A percentile compares a stretch with the other conserved stretches of the same genome.
These are phyloP conservation scores for Aurinia saxatilis DNA, from an alignment of 345 rosid genomes.

Conservation along the genomic window DNA sequence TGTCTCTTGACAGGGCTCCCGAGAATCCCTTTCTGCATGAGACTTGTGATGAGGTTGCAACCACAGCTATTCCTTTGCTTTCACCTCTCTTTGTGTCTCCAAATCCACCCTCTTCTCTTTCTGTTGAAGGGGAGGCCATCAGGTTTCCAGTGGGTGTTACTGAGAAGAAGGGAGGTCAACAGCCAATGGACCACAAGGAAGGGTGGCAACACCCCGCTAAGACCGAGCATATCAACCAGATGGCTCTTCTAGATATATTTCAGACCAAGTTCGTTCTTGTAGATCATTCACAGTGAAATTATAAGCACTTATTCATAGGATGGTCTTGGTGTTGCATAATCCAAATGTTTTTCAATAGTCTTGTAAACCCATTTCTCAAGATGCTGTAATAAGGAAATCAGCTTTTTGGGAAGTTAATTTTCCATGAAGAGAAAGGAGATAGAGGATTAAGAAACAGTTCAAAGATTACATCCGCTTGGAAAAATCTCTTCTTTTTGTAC, in stretches of 20 bases:
- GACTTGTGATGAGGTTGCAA: neutral
- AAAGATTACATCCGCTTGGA: constrained; percentile 12
- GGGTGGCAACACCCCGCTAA: constrained; percentile 23
- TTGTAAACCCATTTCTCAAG: neutral
- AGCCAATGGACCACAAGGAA: constrained; percentile 6
- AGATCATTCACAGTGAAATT: constrained; percentile 20
- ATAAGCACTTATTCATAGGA: neutral
- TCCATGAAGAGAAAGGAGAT: neutral
- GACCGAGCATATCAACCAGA: constrained; percentile 23
- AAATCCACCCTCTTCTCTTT: neutral
- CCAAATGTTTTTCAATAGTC: constrained; percentile 2
- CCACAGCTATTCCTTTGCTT: constrained; percentile 44
- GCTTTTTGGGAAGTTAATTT: neutral
- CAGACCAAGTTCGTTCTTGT: constrained; percentile 45
- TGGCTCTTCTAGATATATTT: constrained; percentile 29
- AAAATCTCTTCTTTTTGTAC: constrained; percentile 59
- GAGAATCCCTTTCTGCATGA: neutral
- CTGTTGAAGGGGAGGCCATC: constrained; percentile 15
- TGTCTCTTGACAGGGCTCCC: constrained; percentile 23
- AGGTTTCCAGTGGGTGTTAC: constrained; percentile 8
- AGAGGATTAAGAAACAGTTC: neutral
- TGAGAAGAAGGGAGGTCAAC: constrained; percentile 1
- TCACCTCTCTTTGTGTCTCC: constrained; percentile 45
- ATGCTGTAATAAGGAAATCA: neutral
- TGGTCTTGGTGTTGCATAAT: neutral